Percentiles rank a stretch among this genome's conserved stretches.
Evolutionary conservation across 106 monocot species (phyloP).

Genomic region (Gastrodia elata): DNA sequence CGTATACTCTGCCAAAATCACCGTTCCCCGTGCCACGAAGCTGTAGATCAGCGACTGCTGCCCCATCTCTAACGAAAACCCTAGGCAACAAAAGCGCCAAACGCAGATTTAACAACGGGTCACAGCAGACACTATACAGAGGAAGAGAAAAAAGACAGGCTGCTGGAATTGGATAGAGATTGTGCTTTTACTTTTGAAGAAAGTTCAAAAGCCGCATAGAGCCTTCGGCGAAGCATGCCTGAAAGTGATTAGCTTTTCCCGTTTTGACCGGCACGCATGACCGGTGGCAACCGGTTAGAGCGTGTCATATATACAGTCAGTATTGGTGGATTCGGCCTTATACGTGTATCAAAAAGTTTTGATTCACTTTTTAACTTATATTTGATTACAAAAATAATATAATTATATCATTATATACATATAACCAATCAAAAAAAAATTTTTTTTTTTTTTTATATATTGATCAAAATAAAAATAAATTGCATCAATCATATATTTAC

Average conservation of each 20-base stretch:
- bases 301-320: too few relatives aligned
- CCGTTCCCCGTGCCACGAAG: conserved; percentile 28
- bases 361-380: too few relatives aligned
- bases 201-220: background rate
- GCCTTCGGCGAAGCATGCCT: background rate
- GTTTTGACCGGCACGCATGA: background rate
- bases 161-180: background rate
- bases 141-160: background rate
- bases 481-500: too few relatives aligned
- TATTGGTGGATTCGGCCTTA: too few relatives aligned
- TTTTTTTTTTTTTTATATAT: too few relatives aligned
- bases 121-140: background rate
- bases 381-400: too few relatives aligned
- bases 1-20: conserved; percentile 20
- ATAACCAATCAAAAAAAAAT: too few relatives aligned
- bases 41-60: conserved; percentile 26
- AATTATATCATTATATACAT: too few relatives aligned
- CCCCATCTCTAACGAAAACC: conserved; percentile 13
- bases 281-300: background rate
- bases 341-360: too few relatives aligned
- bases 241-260: background rate
- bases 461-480: too few relatives aligned
- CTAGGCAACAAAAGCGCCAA: background rate
- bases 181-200: background rate
- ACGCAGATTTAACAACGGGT: background rate